Percentiles rank a stretch among this genome's conserved stretches.
Evolutionary conservation across 495 filamentous ascomycete genomes (phyloP).

Genomic region (Penicillium atrosanguineum): DNA sequence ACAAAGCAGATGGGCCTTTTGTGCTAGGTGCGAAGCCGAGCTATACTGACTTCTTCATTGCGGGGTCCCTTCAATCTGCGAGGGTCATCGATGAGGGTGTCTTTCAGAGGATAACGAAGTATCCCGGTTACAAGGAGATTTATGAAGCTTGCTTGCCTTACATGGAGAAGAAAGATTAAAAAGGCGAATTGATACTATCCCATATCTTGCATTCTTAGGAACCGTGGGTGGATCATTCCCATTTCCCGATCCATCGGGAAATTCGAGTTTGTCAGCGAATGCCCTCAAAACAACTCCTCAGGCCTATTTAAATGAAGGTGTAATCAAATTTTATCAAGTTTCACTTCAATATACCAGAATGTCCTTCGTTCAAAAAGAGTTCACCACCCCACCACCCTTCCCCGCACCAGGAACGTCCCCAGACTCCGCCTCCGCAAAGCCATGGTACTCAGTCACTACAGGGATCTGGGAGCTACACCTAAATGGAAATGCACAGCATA

Average conservation of each 20-base stretch:
- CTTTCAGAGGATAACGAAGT: too few species aligned
- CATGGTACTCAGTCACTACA: constrained; percentile 21
- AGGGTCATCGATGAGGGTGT: too few species aligned
- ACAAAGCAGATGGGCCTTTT: too few species aligned
- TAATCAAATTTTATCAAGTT: not conserved
- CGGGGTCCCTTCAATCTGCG: too few species aligned
- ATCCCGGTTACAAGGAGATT: too few species aligned
- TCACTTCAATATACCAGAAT: not conserved
- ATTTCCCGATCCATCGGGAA: not conserved
- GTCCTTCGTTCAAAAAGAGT: constrained; percentile 22
- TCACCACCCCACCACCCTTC: constrained; percentile 16
- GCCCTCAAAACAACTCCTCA: not conserved
- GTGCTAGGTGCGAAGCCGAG: too few species aligned
- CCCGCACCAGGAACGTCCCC: constrained; percentile 14
- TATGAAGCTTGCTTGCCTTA: too few species aligned
- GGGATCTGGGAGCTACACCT: constrained; percentile 27
- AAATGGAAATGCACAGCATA: constrained; percentile 19
- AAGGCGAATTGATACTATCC: too few species aligned
- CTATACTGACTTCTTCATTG: too few species aligned
- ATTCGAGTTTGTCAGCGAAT: not conserved
- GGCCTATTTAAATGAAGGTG: not conserved
- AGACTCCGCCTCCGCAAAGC: constrained; percentile 8
- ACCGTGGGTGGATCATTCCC: too few species aligned
- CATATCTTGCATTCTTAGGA: too few species aligned
- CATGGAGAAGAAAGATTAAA: too few species aligned